Conservation (phyloP, 2,329 filamentous ascomycete genomes). For the Coniochaeta sp. region DNA sequence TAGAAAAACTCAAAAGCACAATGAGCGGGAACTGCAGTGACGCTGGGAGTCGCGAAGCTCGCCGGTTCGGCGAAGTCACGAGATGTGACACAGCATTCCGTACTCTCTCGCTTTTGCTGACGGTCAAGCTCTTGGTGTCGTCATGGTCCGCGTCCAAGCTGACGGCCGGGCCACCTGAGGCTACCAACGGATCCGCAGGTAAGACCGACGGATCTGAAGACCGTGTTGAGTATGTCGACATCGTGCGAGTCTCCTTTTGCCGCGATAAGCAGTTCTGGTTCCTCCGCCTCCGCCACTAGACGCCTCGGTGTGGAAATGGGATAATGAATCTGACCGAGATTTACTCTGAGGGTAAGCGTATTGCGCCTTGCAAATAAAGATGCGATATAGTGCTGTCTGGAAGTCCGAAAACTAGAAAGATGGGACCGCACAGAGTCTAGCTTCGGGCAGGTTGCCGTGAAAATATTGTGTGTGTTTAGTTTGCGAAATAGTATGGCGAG, state of each 20-base stretch:
- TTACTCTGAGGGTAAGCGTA: not conserved
- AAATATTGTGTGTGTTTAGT: not conserved
- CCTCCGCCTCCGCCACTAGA: not conserved
- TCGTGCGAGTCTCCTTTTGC: not conserved
- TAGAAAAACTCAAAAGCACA: conserved; percentile 46
- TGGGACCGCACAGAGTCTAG: not conserved
- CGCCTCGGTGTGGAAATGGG: not conserved
- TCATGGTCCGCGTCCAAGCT: not conserved
- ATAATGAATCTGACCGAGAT: not conserved
- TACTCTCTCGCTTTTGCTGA: not conserved
- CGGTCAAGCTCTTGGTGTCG: not conserved
- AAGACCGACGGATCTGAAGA: not conserved
- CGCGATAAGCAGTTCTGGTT: not conserved
- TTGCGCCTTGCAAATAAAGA: not conserved
- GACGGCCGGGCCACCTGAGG: not conserved
- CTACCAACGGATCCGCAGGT: not conserved
- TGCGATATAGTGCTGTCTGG: not conserved
- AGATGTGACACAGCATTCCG: not conserved
- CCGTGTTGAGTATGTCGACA: not conserved
- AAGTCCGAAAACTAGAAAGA: not conserved
- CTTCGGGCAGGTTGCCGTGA: not conserved
- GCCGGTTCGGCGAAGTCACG: conserved; percentile 1
- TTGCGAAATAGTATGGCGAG: not conserved
- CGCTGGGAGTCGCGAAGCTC: conserved; percentile 31
- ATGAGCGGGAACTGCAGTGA: conserved; percentile 45